Percentiles rank a stretch among this genome's conserved stretches.
Conservation (phyloP, 1,284 basidiomycete species). For the Leccinum subfulvum region DNA sequence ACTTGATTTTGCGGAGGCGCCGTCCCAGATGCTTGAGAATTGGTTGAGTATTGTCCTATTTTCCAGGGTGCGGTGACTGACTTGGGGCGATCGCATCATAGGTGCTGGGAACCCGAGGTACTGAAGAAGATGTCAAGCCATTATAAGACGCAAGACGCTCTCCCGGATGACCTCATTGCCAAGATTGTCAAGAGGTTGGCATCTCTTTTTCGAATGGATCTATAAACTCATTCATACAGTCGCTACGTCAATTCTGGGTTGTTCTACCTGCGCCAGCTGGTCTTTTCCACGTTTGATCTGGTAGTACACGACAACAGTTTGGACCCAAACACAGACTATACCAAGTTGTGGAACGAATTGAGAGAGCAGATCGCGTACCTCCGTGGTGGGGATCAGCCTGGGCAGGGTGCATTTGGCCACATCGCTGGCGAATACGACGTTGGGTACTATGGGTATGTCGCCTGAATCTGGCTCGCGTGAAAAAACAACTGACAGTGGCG, state of each 20-base stretch:
- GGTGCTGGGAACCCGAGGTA: slow-evolving; percentile 79
- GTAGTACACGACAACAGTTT: slow-evolving; percentile 71
- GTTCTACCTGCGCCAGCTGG: slow-evolving; percentile 75
- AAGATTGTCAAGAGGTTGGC: slow-evolving; percentile 74
- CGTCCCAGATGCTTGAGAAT: slow-evolving; percentile 88
- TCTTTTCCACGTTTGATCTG: slow-evolving; percentile 78
- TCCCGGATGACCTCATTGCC: slow-evolving; percentile 66
- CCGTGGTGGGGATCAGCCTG: slow-evolving; percentile 60
- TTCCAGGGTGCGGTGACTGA: neutral
- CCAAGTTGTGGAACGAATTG: slow-evolving; percentile 72
- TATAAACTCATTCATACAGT: slow-evolving; percentile 35
- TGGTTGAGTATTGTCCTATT: slow-evolving; percentile 47
- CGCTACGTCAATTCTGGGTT: slow-evolving; percentile 81
- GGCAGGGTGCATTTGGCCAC: slow-evolving; percentile 42
- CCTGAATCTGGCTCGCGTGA: neutral
- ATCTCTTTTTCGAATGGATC: neutral
- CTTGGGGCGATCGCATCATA: slow-evolving; percentile 17
- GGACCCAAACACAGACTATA: slow-evolving; percentile 53
- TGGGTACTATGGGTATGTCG: slow-evolving; percentile 1
- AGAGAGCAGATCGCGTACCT: slow-evolving; percentile 68
- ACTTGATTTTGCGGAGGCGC: slow-evolving; percentile 84
- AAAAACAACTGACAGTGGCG: neutral
- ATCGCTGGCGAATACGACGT: neutral
- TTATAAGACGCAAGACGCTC: slow-evolving; percentile 67
- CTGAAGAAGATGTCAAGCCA: slow-evolving; percentile 70